Percentiles rank a stretch among this genome's conserved stretches.
These are phyloP conservation scores for Kodamaea fukazawae DNA, from an alignment of 805 yeast genomes.

Conservation along the genomic window DNA sequence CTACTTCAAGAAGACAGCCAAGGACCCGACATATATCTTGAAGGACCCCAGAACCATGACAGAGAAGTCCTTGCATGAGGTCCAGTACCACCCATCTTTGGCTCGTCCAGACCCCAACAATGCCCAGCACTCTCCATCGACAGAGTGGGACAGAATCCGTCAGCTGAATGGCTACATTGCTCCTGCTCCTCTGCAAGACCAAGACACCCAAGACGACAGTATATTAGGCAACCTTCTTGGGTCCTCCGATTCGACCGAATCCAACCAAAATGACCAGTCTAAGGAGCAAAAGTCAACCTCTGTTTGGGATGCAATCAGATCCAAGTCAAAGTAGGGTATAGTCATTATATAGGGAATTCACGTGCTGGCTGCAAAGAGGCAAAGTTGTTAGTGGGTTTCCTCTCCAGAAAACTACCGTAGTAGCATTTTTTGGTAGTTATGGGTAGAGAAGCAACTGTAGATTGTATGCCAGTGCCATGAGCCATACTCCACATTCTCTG, in stretches of 20 bases:
- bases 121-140: background rate
- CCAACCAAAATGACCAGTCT: background rate
- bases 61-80: conserved; percentile 26
- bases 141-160: conserved; percentile 39
- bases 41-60: conserved; percentile 27
- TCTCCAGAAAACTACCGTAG: too few relatives aligned
- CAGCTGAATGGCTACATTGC: conserved; percentile 27
- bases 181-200: background rate
- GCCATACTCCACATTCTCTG: too few relatives aligned
- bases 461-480: too few relatives aligned
- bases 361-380: too few relatives aligned
- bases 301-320: conserved; percentile 22
- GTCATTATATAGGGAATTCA: too few relatives aligned
- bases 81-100: conserved; percentile 16
- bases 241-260: too few relatives aligned
- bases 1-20: conserved; percentile 21
- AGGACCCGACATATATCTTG: conserved; percentile 20
- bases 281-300: conserved; percentile 9
- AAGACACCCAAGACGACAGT: background rate
- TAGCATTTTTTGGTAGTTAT: too few relatives aligned
- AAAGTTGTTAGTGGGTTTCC: too few relatives aligned
- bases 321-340: background rate
- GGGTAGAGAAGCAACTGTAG: too few relatives aligned
- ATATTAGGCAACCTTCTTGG: background rate
- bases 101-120: background rate